These are phyloP conservation scores for Polychytrium aggregatum DNA, from an alignment of 192 early-diverging fungal species.

Conservation along the genomic window DNA sequence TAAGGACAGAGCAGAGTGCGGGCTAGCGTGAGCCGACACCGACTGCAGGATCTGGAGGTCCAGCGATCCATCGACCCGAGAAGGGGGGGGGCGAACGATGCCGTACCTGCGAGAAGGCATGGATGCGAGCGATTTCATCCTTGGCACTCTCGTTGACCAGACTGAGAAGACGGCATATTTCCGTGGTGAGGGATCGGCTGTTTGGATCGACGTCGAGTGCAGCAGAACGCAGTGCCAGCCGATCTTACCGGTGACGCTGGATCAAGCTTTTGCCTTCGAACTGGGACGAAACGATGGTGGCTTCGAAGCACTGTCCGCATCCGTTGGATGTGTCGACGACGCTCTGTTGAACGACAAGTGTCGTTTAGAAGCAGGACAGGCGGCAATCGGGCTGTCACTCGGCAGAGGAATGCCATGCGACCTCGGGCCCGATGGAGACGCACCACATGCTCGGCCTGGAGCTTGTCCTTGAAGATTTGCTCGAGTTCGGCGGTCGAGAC, in stretches of 20 bases:
- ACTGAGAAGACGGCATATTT: too few species aligned
- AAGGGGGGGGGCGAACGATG: not conserved
- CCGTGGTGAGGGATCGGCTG: too few species aligned
- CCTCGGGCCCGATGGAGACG: not conserved
- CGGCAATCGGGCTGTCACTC: not conserved
- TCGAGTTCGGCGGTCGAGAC: too few species aligned
- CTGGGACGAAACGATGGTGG: slow-evolving; percentile 57
- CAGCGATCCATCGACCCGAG: too few species aligned
- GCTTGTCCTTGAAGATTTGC: not conserved
- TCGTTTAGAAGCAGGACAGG: not conserved
- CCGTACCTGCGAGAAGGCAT: slow-evolving; percentile 74
- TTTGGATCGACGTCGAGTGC: too few species aligned
- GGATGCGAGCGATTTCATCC: slow-evolving; percentile 65
- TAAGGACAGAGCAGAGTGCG: slow-evolving; percentile 7
- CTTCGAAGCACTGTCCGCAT: slow-evolving; percentile 74
- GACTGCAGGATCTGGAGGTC: too few species aligned
- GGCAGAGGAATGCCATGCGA: not conserved
- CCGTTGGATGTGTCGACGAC: slow-evolving; percentile 56
- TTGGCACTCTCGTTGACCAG: slow-evolving; percentile 73
- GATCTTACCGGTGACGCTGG: slow-evolving; percentile 50
- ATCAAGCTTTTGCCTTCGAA: slow-evolving; percentile 63
- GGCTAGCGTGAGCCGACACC: not conserved
- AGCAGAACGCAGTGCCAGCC: too few species aligned
- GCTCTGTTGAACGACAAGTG: slow-evolving; percentile 12
- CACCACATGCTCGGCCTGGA: slow-evolving; percentile 15